These are phyloP conservation scores for Ascoidea rubescens DNA, from an alignment of 805 yeast genomes.

Conservation along the genomic window DNA sequence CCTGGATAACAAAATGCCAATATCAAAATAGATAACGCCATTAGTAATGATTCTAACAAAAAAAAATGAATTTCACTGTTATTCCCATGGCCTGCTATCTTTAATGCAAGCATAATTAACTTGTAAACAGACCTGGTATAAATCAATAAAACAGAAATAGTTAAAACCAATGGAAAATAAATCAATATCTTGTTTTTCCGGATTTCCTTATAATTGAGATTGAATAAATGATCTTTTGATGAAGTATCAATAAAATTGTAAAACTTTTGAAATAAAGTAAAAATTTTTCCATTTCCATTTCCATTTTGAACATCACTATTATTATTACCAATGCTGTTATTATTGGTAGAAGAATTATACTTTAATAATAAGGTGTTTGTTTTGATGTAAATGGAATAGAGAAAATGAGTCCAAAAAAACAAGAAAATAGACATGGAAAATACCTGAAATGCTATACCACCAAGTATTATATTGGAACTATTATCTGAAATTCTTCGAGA, in stretches of 20 bases:
- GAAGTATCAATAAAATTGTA: slow-evolving; percentile 1
- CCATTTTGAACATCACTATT: not conserved
- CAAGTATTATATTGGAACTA: slow-evolving; percentile 65
- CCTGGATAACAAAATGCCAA: slow-evolving; percentile 47
- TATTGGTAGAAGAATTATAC: too few species aligned
- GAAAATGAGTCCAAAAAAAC: slow-evolving; percentile 32
- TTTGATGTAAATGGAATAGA: slow-evolving; percentile 22
- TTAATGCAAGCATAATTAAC: slow-evolving; percentile 55
- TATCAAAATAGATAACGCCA: slow-evolving; percentile 32
- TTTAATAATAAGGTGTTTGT: not conserved
- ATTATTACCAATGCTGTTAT: not conserved
- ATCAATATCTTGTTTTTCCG: slow-evolving; percentile 24
- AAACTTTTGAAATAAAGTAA: not conserved
- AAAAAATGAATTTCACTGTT: slow-evolving; percentile 45
- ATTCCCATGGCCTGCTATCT: slow-evolving; percentile 58
- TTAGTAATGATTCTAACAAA: slow-evolving; percentile 49
- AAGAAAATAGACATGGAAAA: slow-evolving; percentile 51
- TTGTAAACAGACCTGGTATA: slow-evolving; percentile 62
- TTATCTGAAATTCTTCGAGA: not conserved
- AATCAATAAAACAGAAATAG: slow-evolving; percentile 37
- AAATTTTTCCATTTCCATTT: not conserved
- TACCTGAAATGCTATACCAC: slow-evolving; percentile 70
- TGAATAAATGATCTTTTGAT: slow-evolving; percentile 15
- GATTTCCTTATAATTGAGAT: slow-evolving; percentile 20
- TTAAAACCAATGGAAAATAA: slow-evolving; percentile 29